Base-by-base conservation (phyloP, 2,329 filamentous ascomycete genomes). In the Diaporthe citri region DNA sequence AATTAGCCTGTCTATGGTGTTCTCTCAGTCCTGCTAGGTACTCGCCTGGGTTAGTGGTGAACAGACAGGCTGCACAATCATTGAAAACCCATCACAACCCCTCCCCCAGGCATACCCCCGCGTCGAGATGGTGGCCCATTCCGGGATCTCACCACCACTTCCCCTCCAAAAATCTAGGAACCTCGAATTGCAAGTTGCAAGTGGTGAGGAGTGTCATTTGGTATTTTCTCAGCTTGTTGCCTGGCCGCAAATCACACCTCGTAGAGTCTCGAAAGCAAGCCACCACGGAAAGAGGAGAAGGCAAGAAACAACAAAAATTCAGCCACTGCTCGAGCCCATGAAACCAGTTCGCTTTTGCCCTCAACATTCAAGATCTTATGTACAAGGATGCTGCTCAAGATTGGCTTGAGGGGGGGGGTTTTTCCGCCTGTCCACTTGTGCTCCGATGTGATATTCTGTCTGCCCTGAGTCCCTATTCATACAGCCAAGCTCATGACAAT, bases 401-500 rank as follows among this genome's bases (percentile, higher is more conserved):
- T 41, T 52, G 46, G 31, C 64, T 52, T 41, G 46, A 52, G 22
- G 3, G 31, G 22, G 31, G 22, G 31, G 7, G 22, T 13, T 17
- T 13, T 25, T 43, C 55, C 28, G 17, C 59, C 39, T 41, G 41
- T 25, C 34, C 57, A 9, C 57, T 55, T 31, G n/a, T 31, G 43
- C 57, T 52, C 52, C 70, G 15, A 15, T 34, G n/a, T 67, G 46
- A 67, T 67, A n/a, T 20, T 64, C 22, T 67, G 60, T 64, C 22
- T 67, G 60, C 41, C 60, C 41, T 20, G 15, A 12, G 39, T 67
- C 48, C 36, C 36, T 71, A 66, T 25, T 55, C 56, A 28, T 71
- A 74, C 73, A 71, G 43, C 66, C 64, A 56, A 71, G 25, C 41
- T 70, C 56, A 71, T 36, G 31, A 43, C 28, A 62, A 64, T 10